Evolutionary conservation across 306 rosid genomes (phyloP), one percentile per base, ranked within the genome.

Genomic region (Spatholobus suberectus): DNA sequence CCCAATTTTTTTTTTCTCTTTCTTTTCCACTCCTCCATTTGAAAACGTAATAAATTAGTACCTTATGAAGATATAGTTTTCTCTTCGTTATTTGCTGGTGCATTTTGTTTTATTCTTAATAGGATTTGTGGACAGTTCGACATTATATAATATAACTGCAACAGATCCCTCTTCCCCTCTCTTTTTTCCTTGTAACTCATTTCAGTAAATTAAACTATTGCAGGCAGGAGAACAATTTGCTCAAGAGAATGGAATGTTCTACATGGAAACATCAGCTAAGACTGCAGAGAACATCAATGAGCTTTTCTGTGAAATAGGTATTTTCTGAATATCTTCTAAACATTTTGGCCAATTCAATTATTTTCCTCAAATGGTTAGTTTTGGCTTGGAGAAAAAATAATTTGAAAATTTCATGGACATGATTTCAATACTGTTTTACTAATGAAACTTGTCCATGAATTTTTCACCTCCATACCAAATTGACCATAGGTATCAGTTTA

Each of bases 241-340:
- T 20, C 92, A 89, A 70, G 97, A 92, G 72, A 90, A 92, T 76
- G 98, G 94, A 66, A 91, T 92, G 95, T 90, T 94, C 80, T 92
- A 81, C 89, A 86, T 89, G 77, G 97, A 92, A 89, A 89, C 98
- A n/a, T 94, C 97, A 46, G 98, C 98, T 23, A 90, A 87, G 88
- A 92, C 93, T 66, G 88, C 96, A 23, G 92, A 83, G 55, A 94
- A 94, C 81, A 73, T 91, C 75, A 91, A 91, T 65, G 98, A 94
- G 40, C 94, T 92, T 66, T 94, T 94, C 89, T 87, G 78, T 67
- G 98, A 94, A 83, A 92, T 91, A 83, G 98, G 98, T 94, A 85
- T 32, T 34, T 59, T 61, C 14, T 54, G 18, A 27, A 62, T 1
- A 9, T 67, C 24, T 27, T 27, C 13, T 8, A 75, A 67, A 24